These are phyloP conservation scores for Creolimax fragrantissima DNA, from an alignment of 78 protist genomes.

Conservation along the genomic window DNA sequence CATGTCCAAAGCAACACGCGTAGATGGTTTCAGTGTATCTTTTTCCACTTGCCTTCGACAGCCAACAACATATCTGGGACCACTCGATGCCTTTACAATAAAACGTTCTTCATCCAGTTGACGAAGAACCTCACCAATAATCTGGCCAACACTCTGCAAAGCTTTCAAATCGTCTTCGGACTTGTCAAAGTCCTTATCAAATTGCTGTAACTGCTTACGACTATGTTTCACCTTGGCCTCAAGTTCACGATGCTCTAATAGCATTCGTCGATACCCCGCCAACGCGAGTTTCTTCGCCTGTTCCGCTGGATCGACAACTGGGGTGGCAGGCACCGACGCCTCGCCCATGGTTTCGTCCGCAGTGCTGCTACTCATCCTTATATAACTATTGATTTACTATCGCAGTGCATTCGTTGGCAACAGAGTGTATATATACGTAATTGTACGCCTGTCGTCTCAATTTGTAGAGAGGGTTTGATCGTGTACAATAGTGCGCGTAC, in stretches of 20 bases:
- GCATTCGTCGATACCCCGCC: neutral
- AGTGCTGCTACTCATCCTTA: neutral
- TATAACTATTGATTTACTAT: too few relatives aligned
- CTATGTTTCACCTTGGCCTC: slow-evolving; percentile 9
- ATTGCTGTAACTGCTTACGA: slow-evolving; percentile 39
- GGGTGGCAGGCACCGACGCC: neutral
- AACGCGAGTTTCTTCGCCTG: slow-evolving; percentile 14
- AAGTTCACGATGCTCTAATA: slow-evolving; percentile 27
- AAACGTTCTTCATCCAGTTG: slow-evolving; percentile 91
- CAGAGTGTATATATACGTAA: too few relatives aligned
- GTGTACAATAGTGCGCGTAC: too few relatives aligned
- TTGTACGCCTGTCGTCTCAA: too few relatives aligned
- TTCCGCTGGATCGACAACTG: neutral
- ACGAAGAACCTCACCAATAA: slow-evolving; percentile 96
- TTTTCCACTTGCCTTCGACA: slow-evolving; percentile 70
- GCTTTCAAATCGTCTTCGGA: slow-evolving; percentile 93
- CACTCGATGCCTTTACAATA: slow-evolving; percentile 95
- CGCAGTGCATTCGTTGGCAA: too few relatives aligned
- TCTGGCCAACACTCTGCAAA: slow-evolving; percentile 94
- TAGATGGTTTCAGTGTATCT: slow-evolving; percentile 71
- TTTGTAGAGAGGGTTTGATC: too few relatives aligned
- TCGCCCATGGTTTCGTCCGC: neutral
- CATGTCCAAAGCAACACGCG: slow-evolving; percentile 98
- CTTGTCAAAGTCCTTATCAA: slow-evolving; percentile 69
- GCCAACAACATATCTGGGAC: slow-evolving; percentile 98